Percentiles rank a stretch among this genome's conserved stretches.
Evolutionary conservation across 805 yeast genomes (phyloP).

Genomic region (Zygotorulaspora florentina): DNA sequence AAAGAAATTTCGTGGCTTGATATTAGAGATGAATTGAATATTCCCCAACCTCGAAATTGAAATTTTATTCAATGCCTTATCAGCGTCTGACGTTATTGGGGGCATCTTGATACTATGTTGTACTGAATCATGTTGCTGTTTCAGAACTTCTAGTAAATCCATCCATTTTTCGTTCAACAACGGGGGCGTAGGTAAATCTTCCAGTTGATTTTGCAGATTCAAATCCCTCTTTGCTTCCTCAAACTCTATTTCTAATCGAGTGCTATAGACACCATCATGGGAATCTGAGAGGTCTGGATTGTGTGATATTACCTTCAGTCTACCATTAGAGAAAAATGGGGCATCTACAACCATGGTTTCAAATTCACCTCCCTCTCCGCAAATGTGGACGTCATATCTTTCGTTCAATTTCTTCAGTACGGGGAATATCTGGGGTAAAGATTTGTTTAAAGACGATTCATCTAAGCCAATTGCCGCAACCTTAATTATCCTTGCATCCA

Average conservation of each 20-base stretch:
- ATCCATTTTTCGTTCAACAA: slow-evolving; percentile 25
- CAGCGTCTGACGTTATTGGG: not conserved
- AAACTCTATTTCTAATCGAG: slow-evolving; percentile 51
- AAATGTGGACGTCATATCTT: slow-evolving; percentile 79
- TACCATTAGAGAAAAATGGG: slow-evolving; percentile 65
- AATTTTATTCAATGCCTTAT: not conserved
- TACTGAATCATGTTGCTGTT: not conserved
- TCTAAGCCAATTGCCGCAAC: slow-evolving; percentile 89
- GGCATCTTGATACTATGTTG: slow-evolving; percentile 15
- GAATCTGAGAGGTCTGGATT: slow-evolving; percentile 40
- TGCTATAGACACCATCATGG: slow-evolving; percentile 67
- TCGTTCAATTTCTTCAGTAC: slow-evolving; percentile 52
- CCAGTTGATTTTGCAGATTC: slow-evolving; percentile 30
- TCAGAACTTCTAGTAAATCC: slow-evolving; percentile 9
- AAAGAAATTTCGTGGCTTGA: slow-evolving; percentile 30
- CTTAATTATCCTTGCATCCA: slow-evolving; percentile 83
- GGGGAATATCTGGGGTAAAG: slow-evolving; percentile 59
- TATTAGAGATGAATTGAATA: slow-evolving; percentile 43
- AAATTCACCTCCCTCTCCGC: slow-evolving; percentile 99
- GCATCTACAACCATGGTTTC: slow-evolving; percentile 91
- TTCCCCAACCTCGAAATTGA: slow-evolving; percentile 26
- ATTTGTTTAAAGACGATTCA: slow-evolving; percentile 60
- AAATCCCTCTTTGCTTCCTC: slow-evolving; percentile 35
- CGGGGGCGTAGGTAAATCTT: slow-evolving; percentile 34
- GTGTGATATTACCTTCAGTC: slow-evolving; percentile 40